These are phyloP conservation scores for Cladophialophora yegresii DNA, from an alignment of 2,329 filamentous ascomycete genomes.

Conservation along the genomic window DNA sequence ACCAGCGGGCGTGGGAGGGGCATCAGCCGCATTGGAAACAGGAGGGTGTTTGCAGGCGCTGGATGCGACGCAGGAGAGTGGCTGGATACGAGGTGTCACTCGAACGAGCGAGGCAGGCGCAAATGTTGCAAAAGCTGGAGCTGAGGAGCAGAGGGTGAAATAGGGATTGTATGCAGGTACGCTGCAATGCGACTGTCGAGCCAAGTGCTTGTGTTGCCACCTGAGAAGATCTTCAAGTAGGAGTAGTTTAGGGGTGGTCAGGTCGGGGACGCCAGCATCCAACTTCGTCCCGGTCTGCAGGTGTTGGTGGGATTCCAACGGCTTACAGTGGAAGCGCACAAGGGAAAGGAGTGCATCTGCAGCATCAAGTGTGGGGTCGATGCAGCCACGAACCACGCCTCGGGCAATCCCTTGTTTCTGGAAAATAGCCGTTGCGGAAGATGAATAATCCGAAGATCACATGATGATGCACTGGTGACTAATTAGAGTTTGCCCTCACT, in stretches of 20 bases:
- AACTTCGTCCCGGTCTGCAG: background rate
- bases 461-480: background rate
- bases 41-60: background rate
- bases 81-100: background rate
- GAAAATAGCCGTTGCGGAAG: background rate
- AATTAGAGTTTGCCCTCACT: background rate
- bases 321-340: background rate
- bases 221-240: background rate
- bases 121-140: background rate
- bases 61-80: background rate
- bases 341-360: background rate
- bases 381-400: background rate
- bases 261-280: slow-evolving; percentile 5
- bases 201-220: slow-evolving; percentile 5
- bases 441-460: background rate
- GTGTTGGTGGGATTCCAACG: background rate
- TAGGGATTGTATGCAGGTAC: slow-evolving; percentile 6
- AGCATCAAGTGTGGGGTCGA: background rate
- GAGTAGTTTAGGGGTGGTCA: background rate
- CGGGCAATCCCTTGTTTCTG: background rate
- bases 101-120: slow-evolving; percentile 1
- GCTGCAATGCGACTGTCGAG: slow-evolving; percentile 9
- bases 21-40: slow-evolving; percentile 7
- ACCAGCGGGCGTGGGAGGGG: background rate
- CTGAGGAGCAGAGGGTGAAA: background rate